A percentile compares a stretch with the other conserved stretches of the same genome.
Evolutionary conservation across 1,284 basidiomycete genomes (phyloP).

Genomic region (Cryptococcus sp.): DNA sequence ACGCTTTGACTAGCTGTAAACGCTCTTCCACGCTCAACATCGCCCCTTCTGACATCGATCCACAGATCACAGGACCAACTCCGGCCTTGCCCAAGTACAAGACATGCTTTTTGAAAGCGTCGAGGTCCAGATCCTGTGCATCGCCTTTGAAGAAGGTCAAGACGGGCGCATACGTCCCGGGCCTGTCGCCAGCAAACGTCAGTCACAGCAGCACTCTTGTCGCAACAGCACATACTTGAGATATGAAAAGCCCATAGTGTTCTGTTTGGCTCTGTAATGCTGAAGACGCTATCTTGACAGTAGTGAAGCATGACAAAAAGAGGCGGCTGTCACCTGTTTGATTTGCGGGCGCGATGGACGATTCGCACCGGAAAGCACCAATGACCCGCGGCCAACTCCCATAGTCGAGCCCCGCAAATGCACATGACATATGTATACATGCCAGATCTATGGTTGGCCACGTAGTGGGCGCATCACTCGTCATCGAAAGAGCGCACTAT

Average conservation of each 20-base stretch:
- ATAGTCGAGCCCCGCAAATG: too few relatives aligned
- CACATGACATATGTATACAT: too few relatives aligned
- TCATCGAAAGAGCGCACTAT: not conserved
- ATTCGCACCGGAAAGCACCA: too few relatives aligned
- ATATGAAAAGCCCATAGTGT: not conserved
- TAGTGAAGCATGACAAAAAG: too few relatives aligned
- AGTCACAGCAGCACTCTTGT: not conserved
- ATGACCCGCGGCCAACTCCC: too few relatives aligned
- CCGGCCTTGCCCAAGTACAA: constrained; percentile 3
- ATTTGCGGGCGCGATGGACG: too few relatives aligned
- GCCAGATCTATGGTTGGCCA: too few relatives aligned
- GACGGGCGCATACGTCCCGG: not conserved
- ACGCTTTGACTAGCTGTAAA: not conserved
- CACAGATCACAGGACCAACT: constrained; percentile 7
- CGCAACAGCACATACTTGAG: not conserved
- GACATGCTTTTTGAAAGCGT: constrained; percentile 10
- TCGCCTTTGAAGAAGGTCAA: not conserved
- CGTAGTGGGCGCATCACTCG: too few relatives aligned
- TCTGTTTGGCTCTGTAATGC: not conserved
- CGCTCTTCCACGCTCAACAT: constrained; percentile 3
- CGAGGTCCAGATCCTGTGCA: constrained; percentile 4
- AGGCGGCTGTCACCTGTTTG: too few relatives aligned
- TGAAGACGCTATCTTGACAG: too few relatives aligned
- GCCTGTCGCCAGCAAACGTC: not conserved
- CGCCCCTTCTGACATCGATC: constrained; percentile 7